phyloP scores from a whole-genome alignment of 2,329 filamentous ascomycete genomes.

The Dryadomyces quercivorus region DNA sequence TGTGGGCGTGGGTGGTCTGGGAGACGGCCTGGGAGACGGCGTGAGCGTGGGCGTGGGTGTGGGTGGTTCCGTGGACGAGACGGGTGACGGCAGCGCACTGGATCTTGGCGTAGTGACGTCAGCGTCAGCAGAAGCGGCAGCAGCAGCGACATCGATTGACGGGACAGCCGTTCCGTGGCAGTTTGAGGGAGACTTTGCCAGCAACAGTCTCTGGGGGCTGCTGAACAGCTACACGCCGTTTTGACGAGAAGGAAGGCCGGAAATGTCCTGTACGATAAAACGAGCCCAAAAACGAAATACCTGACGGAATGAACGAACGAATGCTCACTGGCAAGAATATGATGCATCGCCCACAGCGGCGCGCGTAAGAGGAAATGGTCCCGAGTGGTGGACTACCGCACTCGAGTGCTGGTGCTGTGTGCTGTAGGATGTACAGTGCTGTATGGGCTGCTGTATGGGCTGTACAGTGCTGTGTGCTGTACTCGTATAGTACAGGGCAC shows the following conservation, averaged over 20 bases:
- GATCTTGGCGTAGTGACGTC: background rate
- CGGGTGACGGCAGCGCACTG: background rate
- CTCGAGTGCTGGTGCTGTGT: too few species aligned
- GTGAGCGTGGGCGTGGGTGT: too few species aligned
- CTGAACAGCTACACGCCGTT: conserved; percentile 34
- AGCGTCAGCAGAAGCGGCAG: background rate
- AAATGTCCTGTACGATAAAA: background rate
- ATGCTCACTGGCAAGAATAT: too few species aligned
- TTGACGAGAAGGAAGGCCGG: background rate
- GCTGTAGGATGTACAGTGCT: too few species aligned
- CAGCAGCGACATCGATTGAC: conserved; percentile 4
- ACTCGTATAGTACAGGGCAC: too few species aligned
- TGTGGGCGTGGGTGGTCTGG: background rate
- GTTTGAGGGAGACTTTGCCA: conserved; percentile 42
- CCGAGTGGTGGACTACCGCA: too few species aligned
- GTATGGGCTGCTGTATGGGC: too few species aligned
- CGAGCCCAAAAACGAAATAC: background rate
- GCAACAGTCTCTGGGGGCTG: conserved; percentile 43
- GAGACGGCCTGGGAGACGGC: too few species aligned
- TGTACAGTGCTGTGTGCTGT: too few species aligned
- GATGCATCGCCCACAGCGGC: too few species aligned
- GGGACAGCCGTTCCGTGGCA: conserved; percentile 24
- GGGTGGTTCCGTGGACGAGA: background rate
- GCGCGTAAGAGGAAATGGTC: too few species aligned
- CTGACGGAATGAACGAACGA: too few species aligned